These are phyloP conservation scores for Nidula microcarpa DNA, from an alignment of 768 basidiomycete species.

Conservation along the genomic window DNA sequence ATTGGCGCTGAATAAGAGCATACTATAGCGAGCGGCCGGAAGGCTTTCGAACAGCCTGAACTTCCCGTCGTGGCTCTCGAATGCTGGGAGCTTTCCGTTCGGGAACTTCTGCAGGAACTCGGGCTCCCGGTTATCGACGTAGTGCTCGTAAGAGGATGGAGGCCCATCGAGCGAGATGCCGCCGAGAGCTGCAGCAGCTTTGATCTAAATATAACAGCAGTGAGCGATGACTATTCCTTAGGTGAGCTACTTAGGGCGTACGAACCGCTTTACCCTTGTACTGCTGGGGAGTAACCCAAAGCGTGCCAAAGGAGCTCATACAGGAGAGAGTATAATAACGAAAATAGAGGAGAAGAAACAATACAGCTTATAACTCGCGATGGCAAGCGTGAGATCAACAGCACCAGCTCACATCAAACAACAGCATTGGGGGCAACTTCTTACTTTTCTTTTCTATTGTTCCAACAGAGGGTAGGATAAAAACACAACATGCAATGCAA, in stretches of 20 bases:
- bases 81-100: conserved; percentile 80
- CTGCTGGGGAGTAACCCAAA: conserved; percentile 49
- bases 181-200: conserved; percentile 55
- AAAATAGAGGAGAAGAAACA: no score
- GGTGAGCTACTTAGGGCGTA: no score
- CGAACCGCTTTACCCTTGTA: conserved; percentile 8
- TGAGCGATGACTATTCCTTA: no score
- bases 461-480: no score
- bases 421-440: no score
- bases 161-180: conserved; percentile 56
- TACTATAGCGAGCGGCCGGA: conserved; percentile 87
- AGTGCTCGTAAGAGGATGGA: conserved; percentile 54
- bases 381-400: no score
- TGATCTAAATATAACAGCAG: conserved; percentile 27
- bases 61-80: conserved; percentile 66
- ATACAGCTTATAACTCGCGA: no score
- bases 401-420: no score
- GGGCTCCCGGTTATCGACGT: conserved; percentile 64
- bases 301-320: conserved; percentile 60
- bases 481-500: no score
- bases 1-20: conserved; percentile 41
- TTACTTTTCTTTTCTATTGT: no score
- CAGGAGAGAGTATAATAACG: no score
- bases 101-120: conserved; percentile 75
- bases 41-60: conserved; percentile 73